Evolutionary conservation across 2,329 filamentous ascomycete genomes (phyloP), one percentile per base, ranked within the genome.

Genomic region (Aspergillus clavatus): DNA sequence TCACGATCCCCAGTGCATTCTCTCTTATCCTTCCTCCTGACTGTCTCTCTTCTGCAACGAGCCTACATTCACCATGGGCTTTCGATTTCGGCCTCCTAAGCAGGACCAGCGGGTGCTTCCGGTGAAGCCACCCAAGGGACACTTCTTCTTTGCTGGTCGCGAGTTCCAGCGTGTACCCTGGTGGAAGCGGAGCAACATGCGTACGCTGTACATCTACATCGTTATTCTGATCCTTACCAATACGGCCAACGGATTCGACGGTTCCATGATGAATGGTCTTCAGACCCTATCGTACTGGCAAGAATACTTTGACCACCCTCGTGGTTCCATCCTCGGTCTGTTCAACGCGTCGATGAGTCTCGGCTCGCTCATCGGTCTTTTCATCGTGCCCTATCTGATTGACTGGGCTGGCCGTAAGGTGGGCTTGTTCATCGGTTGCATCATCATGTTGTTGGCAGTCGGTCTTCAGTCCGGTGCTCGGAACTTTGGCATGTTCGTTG

Each of bases 161-260:
- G 48, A 55, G 36, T 61, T 60, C 35, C 38, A 52, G 12, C 60
- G 61, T 7, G 49, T 62, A 6, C 43, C 50, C 14, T 66, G 63
- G 63, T 63, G 57, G 53, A 55, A 51, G 35, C 43, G 47, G 5
- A 50, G 45, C 27, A 60, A 63, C 35, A 55, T 66, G 50, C 55
- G 62, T 4, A 52, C 38, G 18, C 51, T 65, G 3, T 65, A 65
- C 49, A 45, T 63, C 44, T 61, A 55, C 46, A 60, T 63, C 24
- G 26, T 60, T 10, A 50, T 64, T 10, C 47, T 65, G 16, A 58
- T 65, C 26, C 46, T 59, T 47, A 60, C 47, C 41, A 62, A 62
- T 51, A 59, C 55, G 1, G 58, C 62, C 16, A 64, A 63, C 44
- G 69, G 68, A 23, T 71, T 66, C 33, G 68, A 71, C 51, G 48